Percentiles rank a stretch among this genome's conserved stretches.
Conservation (phyloP, 2,329 filamentous ascomycete species). For the Diplodia corticola region DNA sequence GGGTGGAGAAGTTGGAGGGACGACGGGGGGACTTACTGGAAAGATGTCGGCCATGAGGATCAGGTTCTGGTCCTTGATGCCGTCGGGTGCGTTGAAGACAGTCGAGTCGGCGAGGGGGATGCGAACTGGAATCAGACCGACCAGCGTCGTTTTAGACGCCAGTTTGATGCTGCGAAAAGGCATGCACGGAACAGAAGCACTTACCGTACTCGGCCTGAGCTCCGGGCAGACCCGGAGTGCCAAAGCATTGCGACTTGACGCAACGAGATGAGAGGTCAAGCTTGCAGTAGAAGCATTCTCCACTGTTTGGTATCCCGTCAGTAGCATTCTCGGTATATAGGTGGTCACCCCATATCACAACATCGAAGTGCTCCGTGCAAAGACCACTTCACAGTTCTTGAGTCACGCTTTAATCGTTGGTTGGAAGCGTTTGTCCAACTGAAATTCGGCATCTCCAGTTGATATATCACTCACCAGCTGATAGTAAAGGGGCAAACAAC, state of each 20-base stretch:
- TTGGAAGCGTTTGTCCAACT: constrained; percentile 27
- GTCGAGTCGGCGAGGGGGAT: constrained; percentile 81
- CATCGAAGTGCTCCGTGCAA: background rate
- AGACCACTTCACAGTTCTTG: background rate
- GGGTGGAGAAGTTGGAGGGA: too few species aligned
- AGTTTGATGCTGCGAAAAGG: background rate
- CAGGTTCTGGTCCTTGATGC: constrained; percentile 71
- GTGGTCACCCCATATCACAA: background rate
- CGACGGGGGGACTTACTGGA: constrained; percentile 63
- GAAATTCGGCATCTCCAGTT: too few species aligned
- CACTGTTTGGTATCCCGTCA: constrained; percentile 30
- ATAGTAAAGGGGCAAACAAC: constrained; percentile 79
- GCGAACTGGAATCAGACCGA: constrained; percentile 43
- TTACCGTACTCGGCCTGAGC: constrained; percentile 73
- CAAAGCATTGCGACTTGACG: constrained; percentile 68
- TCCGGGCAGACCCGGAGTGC: constrained; percentile 69
- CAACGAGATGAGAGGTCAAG: constrained; percentile 77
- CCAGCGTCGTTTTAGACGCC: background rate
- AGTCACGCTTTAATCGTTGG: too few species aligned
- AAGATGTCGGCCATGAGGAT: constrained; percentile 94
- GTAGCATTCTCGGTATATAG: background rate
- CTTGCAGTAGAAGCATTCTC: constrained; percentile 81
- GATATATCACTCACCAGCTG: constrained; percentile 11
- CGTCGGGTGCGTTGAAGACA: constrained; percentile 68
- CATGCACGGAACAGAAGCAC: background rate